Evolutionary conservation across 1,139 yeast genomes (phyloP), one percentile per base, ranked within the genome.

Genomic region (Ashbya aceris): DNA sequence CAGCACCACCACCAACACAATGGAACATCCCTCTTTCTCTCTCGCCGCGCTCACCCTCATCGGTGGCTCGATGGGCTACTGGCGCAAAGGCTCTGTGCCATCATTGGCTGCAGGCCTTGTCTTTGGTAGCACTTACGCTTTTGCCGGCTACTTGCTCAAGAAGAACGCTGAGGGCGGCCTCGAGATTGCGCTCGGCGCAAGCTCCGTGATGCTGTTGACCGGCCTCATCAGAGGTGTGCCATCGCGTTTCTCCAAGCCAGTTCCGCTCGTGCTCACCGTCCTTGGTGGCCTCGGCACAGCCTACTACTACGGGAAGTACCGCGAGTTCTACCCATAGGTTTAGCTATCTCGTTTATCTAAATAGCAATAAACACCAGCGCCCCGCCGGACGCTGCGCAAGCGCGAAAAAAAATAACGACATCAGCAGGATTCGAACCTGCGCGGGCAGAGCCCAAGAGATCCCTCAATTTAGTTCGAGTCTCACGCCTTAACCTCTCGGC

Each of bases 21-120:
- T 59, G 89, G 93, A 83, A 67, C 91, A 83, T 61, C 93, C 91
- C 47, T 77, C 89, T 42, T 78, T 70, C 54, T 78, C 91, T 23
- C 71, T 83, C 55, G 77, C 89, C 29, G 86, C 80, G n/a, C 71
- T 83, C 47, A 73, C 85, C 56, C 73, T 83, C 47, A 64, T 75
- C 46, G 94, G 95, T 42, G 95, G 94, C 38, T 49, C 76, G 33
- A 74, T 79, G 64, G 94, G 94, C 34, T 83, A 68, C 46, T 37
- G 62, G 58, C 71, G 69, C 56, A 65, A 59, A 56, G 75, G 81
- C 11, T 84, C 95, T 2, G 55, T 80, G 30, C 94, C 95, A 17
- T 86, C 96, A 0, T 70, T 87, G 43, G 65, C 79, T 36, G 95
- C 93, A 2, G 96, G 96, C 28, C 56, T 80, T 8, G 68, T 81